These are phyloP conservation scores for Brassica napus DNA, from an alignment of 345 rosid species.

Conservation along the genomic window Da-Ae NC_063438.1:1571001-1571500, in stretches of 20 bases:
- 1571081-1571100: slow-evolving; percentile 73
- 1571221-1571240: neutral
- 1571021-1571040: slow-evolving; percentile 77
- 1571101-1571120: slow-evolving; percentile 22
- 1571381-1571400: too few species aligned
- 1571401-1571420: too few species aligned
- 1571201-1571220: neutral
- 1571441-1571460: too few species aligned
- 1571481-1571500: too few species aligned
- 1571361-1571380: too few species aligned
- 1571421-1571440: too few species aligned
- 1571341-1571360: too few species aligned
- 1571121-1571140: slow-evolving; percentile 56
- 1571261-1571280: neutral
- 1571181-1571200: neutral
- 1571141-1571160: neutral
- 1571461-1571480: too few species aligned
- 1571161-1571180: neutral
- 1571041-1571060: slow-evolving; percentile 65
- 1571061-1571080: slow-evolving; percentile 69
- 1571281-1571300: neutral
- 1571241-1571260: neutral
- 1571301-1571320: neutral
- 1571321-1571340: neutral
- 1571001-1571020: slow-evolving; percentile 95